phyloP scores from a whole-genome alignment of 495 filamentous ascomycete species.

The Talaromyces nanjingensis region DNA sequence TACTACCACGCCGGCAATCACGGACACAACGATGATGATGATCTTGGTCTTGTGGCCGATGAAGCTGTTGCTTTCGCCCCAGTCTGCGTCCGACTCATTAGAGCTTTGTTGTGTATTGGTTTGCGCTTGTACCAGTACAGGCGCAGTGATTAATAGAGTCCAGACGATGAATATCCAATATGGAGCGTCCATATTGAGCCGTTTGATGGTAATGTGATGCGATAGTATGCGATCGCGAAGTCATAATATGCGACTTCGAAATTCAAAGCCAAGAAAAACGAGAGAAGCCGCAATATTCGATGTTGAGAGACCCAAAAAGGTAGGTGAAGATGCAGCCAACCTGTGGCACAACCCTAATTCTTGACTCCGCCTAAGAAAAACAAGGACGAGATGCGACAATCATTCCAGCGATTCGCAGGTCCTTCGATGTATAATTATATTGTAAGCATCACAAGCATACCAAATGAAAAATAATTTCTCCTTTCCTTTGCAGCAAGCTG shows the following conservation, averaged over 20 bases:
- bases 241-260: not conserved
- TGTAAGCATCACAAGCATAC: not conserved
- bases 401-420: not conserved
- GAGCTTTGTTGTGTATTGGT: not conserved
- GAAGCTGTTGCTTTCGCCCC: not conserved
- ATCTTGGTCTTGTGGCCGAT: constrained; percentile 14
- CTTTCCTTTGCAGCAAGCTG: not conserved
- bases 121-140: not conserved
- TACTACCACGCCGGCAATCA: constrained; percentile 20
- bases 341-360: not conserved
- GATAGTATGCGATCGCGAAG: not conserved
- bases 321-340: not conserved
- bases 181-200: not conserved
- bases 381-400: not conserved
- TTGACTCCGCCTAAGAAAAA: not conserved
- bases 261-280: too few species aligned
- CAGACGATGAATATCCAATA: not conserved
- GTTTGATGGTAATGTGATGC: not conserved
- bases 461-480: not conserved
- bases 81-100: not conserved
- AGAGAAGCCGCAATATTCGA: too few species aligned
- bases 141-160: not conserved
- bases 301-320: not conserved
- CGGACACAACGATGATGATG: constrained; percentile 19
- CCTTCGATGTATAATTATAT: not conserved